Evolutionary conservation across 225 moss, liverwort and hornwort species (phyloP).

Genomic region (Physcomitrium patens): DNA sequence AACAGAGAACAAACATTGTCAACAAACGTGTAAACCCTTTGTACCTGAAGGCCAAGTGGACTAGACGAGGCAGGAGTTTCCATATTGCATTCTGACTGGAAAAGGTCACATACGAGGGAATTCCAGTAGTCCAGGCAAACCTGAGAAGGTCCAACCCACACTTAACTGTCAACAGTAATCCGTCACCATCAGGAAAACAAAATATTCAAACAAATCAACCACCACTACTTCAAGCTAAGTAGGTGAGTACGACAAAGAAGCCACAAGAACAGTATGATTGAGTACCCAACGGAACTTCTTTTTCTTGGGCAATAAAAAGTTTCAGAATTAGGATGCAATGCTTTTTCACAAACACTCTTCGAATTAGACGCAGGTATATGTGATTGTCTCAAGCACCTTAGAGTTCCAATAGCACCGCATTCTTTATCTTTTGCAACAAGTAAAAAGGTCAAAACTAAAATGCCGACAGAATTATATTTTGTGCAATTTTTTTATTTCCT

Average conservation of each 20-base stretch:
- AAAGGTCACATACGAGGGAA: slow-evolving; percentile 80
- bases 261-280: not conserved
- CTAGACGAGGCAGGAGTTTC: slow-evolving; percentile 67
- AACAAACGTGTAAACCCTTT: not conserved
- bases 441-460: slow-evolving; percentile 2
- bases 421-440: not conserved
- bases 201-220: not conserved
- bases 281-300: not conserved
- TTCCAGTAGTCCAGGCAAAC: slow-evolving; percentile 93
- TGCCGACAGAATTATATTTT: not conserved
- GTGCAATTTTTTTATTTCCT: too few relatives aligned
- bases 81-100: slow-evolving; percentile 79
- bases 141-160: slow-evolving; percentile 29
- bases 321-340: not conserved
- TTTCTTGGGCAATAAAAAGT: not conserved
- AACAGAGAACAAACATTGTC: not conserved
- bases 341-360: not conserved
- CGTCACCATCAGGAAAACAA: not conserved
- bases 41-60: slow-evolving; percentile 74
- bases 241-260: not conserved
- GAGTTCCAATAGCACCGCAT: not conserved
- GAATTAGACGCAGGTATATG: not conserved
- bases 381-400: not conserved
- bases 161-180: not conserved
- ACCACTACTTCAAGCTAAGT: not conserved